Conservation (phyloP, 2,329 filamentous ascomycete genomes). For the Penicillium sp. region DNA sequence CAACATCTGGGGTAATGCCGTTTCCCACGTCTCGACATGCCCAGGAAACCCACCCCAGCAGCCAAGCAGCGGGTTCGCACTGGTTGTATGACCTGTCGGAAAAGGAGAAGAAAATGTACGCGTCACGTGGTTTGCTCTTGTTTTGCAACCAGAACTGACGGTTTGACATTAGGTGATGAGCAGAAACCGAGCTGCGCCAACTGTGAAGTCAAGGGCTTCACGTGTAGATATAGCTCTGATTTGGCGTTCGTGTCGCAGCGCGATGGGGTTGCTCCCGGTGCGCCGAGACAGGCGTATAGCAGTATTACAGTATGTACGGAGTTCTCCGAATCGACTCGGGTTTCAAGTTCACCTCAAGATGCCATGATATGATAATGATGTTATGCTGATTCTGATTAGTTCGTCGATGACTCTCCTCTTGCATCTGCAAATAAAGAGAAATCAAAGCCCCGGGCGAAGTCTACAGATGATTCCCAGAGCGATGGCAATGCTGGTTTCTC, state of each 20-base stretch:
- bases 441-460: background rate
- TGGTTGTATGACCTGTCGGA: slow-evolving; percentile 26
- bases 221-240: slow-evolving; percentile 24
- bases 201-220: slow-evolving; percentile 23
- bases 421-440: slow-evolving; percentile 4
- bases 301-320: slow-evolving; percentile 17
- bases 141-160: background rate
- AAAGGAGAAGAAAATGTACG: slow-evolving; percentile 26
- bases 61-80: slow-evolving; percentile 27
- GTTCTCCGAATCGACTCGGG: background rate
- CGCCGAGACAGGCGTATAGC: slow-evolving; percentile 11
- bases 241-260: slow-evolving; percentile 22
- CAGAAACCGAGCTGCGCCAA: slow-evolving; percentile 26
- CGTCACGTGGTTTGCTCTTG: background rate
- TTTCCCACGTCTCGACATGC: slow-evolving; percentile 13
- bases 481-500: background rate
- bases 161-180: slow-evolving; percentile 20
- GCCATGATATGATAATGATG: background rate
- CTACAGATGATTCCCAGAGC: background rate
- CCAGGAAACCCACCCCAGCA: slow-evolving; percentile 22
- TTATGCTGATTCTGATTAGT: slow-evolving; percentile 6
- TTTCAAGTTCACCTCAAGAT: background rate
- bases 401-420: slow-evolving; percentile 20
- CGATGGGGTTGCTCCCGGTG: slow-evolving; percentile 1
- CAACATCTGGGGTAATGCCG: slow-evolving; percentile 12